Evolutionary conservation across 768 basidiomycete genomes (phyloP).

Genomic region (Suillus subaureus): DNA sequence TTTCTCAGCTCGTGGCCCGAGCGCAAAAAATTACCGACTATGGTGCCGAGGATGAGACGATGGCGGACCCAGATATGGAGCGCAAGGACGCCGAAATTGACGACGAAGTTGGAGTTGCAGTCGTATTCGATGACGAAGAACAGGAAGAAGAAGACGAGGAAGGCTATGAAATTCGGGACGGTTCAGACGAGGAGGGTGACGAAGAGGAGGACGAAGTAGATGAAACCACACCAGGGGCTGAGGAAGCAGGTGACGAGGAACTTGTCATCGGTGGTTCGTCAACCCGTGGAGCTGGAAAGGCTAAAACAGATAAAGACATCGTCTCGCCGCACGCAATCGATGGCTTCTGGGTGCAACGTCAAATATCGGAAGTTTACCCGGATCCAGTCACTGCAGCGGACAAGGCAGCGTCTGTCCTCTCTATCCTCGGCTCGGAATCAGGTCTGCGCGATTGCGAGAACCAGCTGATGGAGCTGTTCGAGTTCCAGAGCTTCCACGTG

Average conservation of each 20-base stretch:
- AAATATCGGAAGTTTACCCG: conserved; percentile 87
- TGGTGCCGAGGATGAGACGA: conserved; percentile 80
- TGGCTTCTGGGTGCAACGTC: conserved; percentile 98
- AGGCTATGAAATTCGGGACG: conserved; percentile 83
- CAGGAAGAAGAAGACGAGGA: conserved; percentile 92
- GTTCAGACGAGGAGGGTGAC: conserved; percentile 76
- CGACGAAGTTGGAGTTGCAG: conserved; percentile 95
- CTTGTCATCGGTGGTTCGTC: conserved; percentile 78
- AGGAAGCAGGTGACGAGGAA: conserved; percentile 58
- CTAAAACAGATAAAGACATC: conserved; percentile 70
- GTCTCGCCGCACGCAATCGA: conserved; percentile 92
- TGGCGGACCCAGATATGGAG: conserved; percentile 79
- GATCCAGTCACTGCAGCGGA: conserved; percentile 94
- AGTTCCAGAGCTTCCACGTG: conserved; percentile 88
- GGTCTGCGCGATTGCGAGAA: conserved; percentile 93
- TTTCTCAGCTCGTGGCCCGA: conserved; percentile 80
- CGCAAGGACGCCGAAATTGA: conserved; percentile 88
- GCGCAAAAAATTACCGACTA: conserved; percentile 98
- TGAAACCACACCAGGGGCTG: conserved; percentile 45
- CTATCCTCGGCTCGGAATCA: conserved; percentile 84
- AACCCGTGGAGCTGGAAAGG: conserved; percentile 41
- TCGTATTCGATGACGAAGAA: conserved; percentile 97
- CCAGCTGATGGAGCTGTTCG: conserved; percentile 94
- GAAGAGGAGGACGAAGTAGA: conserved; percentile 48
- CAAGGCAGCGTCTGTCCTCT: conserved; percentile 84